Percentiles rank a stretch among this genome's conserved stretches.
Conservation (phyloP, 2,329 filamentous ascomycete species). For the Aspergillus sp. region DNA sequence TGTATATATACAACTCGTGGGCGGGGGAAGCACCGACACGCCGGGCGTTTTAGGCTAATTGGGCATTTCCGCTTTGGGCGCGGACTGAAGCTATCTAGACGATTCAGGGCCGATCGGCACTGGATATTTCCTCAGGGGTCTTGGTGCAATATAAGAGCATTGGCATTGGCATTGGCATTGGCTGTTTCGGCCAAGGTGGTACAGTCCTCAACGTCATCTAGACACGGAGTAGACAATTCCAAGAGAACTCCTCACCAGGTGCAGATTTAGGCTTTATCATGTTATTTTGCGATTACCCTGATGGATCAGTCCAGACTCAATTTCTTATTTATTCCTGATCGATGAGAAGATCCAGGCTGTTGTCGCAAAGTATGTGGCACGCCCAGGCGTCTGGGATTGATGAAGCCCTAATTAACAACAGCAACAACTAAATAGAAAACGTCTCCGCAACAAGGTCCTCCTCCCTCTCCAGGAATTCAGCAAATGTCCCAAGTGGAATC, state of each 20-base stretch:
- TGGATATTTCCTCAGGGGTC: no score
- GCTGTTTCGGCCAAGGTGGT: slow-evolving; percentile 8
- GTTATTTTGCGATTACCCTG: rapidly evolving
- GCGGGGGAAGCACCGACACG: background rate
- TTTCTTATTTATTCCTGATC: no score
- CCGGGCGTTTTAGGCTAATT: slow-evolving; percentile 8
- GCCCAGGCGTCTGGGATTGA: no score
- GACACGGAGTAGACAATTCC: no score
- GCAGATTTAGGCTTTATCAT: no score
- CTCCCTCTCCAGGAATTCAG: slow-evolving; percentile 46
- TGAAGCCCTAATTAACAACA: no score
- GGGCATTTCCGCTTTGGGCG: background rate
- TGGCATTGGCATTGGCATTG: background rate
- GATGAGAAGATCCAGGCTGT: no score
- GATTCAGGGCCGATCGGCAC: background rate
- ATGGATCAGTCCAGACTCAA: no score
- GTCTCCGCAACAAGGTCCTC: slow-evolving; percentile 24
- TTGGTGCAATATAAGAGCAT: background rate
- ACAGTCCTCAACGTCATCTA: no score
- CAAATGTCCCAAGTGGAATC: slow-evolving; percentile 45
- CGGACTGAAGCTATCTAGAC: slow-evolving; percentile 1
- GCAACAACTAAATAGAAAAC: slow-evolving; percentile 1
- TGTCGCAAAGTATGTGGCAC: no score
- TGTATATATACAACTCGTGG: background rate
- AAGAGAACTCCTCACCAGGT: no score